Evolutionary conservation across 2,329 filamentous ascomycete species (phyloP).

Genomic region (Graphilbum ipis-grandicollis): DNA sequence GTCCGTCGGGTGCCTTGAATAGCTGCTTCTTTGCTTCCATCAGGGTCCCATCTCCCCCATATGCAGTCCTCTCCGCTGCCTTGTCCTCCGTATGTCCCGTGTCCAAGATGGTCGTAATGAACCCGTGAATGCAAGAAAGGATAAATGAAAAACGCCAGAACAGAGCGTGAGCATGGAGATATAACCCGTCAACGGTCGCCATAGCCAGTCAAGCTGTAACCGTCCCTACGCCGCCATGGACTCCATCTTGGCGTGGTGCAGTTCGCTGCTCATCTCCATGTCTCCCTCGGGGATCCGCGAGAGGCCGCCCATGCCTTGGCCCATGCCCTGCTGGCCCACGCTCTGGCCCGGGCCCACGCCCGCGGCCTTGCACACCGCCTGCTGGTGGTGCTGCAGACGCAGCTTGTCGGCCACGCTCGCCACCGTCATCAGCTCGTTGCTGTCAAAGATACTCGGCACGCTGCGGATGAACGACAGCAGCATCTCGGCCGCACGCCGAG

Average conservation of each 20-base stretch:
- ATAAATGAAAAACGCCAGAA: too few species aligned
- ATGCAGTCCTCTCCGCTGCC: too few species aligned
- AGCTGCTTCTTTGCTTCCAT: too few species aligned
- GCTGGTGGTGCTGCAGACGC: conserved; percentile 33
- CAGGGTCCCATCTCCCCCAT: too few species aligned
- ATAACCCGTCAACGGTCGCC: too few species aligned
- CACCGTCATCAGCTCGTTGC: conserved; percentile 61
- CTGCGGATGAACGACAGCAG: conserved; percentile 69
- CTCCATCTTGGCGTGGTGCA: conserved; percentile 18
- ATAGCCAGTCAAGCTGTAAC: too few species aligned
- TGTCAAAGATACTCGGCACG: conserved; percentile 48
- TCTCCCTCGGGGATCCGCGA: conserved; percentile 42
- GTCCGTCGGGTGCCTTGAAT: too few species aligned
- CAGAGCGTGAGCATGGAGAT: too few species aligned
- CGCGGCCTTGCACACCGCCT: not conserved
- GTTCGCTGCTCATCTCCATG: conserved; percentile 26
- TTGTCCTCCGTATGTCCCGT: too few species aligned
- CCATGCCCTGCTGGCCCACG: conserved; percentile 8
- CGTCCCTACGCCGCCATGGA: conserved; percentile 14
- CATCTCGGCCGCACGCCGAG: conserved; percentile 62
- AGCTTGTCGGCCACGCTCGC: conserved; percentile 76
- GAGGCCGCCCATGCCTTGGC: conserved; percentile 27
- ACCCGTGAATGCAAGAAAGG: too few species aligned
- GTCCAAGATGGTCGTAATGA: too few species aligned
- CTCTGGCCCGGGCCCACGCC: too few species aligned